Evolutionary conservation across 164 flowering plant species (phyloP), one percentile per base, ranked within the genome.

Genomic region (Magnolia kwangsiensis): DNA sequence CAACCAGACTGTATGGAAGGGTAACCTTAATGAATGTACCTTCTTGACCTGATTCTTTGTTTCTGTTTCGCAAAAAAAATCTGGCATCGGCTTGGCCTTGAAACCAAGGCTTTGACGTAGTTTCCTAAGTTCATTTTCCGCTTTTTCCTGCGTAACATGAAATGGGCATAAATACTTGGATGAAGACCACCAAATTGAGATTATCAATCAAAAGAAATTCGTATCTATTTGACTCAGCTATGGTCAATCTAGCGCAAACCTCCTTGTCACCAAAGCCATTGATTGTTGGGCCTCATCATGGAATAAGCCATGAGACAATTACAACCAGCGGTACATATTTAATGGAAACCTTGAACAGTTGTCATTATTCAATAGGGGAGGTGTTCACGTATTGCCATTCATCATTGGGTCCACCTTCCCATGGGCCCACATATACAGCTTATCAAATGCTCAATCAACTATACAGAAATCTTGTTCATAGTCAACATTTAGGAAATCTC

Each of bases 81-180:
- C 83, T 37, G 84, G 81, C 81, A 71, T 72, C 59, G 82, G 75
- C 70, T 72, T 86, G 55, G 84, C 81, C 77, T 83, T 85, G 67
- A 80, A 84, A 49, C 80, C 75, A 65, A 76, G 49, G 71, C 86
- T 85, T 58, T 78, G 83, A 20, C 74, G 80, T 69, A 81, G 24
- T 72, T 78, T 84, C 64, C 61, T 83, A 51, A 71, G 74, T 51
- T 78, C 82, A 31, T 19, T 67, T 61, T 80, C 81, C 64, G 79
- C 81, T 83, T 80, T 84, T 73, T 78, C 88, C 92, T 88, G 88
- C 82, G 74, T 5, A 58, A 78, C 19, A 75, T 10, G 11, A 61
- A 59, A 69, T 58, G 72, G 27, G 18, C 66, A 63, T 67, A 29
- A 29, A 63, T 20, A 51, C 37, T 27, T 58, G 49, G 50, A 2